A percentile compares a stretch with the other conserved stretches of the same genome.
phyloP scores from a whole-genome alignment of 805 yeast species.

The Aciculoconidium aculeatum region DNA sequence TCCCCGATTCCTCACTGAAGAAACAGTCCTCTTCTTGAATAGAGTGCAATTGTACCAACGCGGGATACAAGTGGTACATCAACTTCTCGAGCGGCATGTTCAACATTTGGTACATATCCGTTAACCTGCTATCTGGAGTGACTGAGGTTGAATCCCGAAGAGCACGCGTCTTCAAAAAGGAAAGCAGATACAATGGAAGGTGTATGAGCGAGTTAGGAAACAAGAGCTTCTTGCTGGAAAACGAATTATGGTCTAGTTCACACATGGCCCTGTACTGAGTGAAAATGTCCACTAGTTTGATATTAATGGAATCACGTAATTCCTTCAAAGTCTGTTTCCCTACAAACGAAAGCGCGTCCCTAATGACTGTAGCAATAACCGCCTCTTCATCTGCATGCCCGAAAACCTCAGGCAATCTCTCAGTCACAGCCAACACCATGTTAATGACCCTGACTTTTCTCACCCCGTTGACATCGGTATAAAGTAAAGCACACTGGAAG shows the following conservation, averaged over 20 bases:
- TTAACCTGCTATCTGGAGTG: slow-evolving; percentile 60
- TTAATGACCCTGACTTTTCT: slow-evolving; percentile 87
- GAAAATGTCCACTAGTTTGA: slow-evolving; percentile 39
- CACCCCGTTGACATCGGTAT: slow-evolving; percentile 70
- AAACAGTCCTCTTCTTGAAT: slow-evolving; percentile 50
- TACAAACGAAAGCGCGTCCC: slow-evolving; percentile 36
- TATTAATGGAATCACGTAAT: slow-evolving; percentile 33
- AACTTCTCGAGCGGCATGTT: slow-evolving; percentile 52
- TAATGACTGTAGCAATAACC: slow-evolving; percentile 31
- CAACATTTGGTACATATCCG: slow-evolving; percentile 45
- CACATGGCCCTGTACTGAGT: slow-evolving; percentile 48
- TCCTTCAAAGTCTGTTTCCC: slow-evolving; percentile 35
- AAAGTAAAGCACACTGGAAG: slow-evolving; percentile 85
- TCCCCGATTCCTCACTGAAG: slow-evolving; percentile 21
- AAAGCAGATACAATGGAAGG: slow-evolving; percentile 59
- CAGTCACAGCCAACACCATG: slow-evolving; percentile 73
- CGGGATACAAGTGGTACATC: slow-evolving; percentile 70
- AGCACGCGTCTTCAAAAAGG: slow-evolving; percentile 65
- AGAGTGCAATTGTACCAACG: slow-evolving; percentile 66
- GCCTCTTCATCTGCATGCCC: slow-evolving; percentile 68
- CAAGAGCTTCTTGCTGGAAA: slow-evolving; percentile 54
- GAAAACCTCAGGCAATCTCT: slow-evolving; percentile 66
- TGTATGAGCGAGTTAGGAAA: slow-evolving; percentile 78
- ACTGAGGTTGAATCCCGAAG: slow-evolving; percentile 45
- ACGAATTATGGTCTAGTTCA: slow-evolving; percentile 28